Percentiles rank a stretch among this genome's conserved stretches.
Conservation (phyloP, 2,329 filamentous ascomycete species). For the Blumeriella jaapii region DNA sequence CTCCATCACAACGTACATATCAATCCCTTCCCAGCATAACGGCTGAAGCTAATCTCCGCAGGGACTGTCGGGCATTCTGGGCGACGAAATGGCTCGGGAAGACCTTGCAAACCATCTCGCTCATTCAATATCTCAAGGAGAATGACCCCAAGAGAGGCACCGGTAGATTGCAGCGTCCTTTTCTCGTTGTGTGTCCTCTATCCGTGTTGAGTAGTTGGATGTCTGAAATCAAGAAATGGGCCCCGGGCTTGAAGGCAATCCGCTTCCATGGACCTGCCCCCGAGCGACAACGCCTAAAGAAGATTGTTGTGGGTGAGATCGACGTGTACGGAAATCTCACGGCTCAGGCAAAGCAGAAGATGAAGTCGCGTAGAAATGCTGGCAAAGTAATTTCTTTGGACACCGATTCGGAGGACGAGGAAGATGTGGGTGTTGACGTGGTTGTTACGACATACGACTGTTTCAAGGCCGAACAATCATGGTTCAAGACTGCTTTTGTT, state of each 20-base stretch:
- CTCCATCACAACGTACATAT: conserved; percentile 32
- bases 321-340: conserved; percentile 33
- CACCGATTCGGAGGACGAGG: conserved; percentile 23
- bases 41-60: conserved; percentile 4
- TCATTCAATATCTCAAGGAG: conserved; percentile 37
- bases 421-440: conserved; percentile 29
- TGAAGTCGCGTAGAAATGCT: conserved; percentile 15
- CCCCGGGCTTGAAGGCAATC: conserved; percentile 34
- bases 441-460: conserved; percentile 40
- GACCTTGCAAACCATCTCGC: conserved; percentile 36
- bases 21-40: neutral
- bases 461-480: conserved; percentile 33
- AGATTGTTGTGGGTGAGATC: conserved; percentile 33
- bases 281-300: conserved; percentile 35
- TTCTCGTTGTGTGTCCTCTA: conserved; percentile 38
- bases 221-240: conserved; percentile 35
- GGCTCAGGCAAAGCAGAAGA: conserved; percentile 20
- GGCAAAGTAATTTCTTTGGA: conserved; percentile 18
- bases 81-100: conserved; percentile 41
- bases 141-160: conserved; percentile 26
- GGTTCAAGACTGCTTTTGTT: conserved; percentile 38
- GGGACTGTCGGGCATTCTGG: conserved; percentile 34
- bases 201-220: conserved; percentile 40
- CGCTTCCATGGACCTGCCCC: conserved; percentile 35
- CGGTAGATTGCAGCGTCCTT: conserved; percentile 31